Conservation (phyloP, 1,139 yeast genomes). For the Suhomyces taliae region DNA sequence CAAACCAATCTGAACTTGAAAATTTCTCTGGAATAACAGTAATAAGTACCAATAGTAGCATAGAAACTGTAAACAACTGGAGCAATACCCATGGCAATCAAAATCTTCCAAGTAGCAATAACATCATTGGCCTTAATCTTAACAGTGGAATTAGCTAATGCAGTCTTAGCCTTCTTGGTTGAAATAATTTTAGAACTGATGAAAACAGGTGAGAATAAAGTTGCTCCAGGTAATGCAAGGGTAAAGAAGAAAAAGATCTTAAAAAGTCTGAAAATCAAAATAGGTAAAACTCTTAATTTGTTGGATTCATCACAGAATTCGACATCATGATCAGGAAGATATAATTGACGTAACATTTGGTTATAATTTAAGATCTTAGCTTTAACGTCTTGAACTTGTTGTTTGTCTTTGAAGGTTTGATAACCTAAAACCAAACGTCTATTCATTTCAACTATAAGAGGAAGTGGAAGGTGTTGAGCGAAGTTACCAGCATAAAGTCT, state of each 20-base stretch:
- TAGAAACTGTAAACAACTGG: conserved; percentile 82
- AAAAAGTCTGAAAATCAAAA: conserved; percentile 30
- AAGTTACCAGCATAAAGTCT: conserved; percentile 62
- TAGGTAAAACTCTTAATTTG: conserved; percentile 26
- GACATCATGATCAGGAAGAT: conserved; percentile 48
- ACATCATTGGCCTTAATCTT: conserved; percentile 49
- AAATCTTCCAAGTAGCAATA: conserved; percentile 70
- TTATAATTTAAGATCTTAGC: conserved; percentile 39
- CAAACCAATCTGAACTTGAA: conserved; percentile 22
- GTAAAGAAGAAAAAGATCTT: conserved; percentile 36
- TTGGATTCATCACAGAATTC: conserved; percentile 33
- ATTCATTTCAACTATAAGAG: conserved; percentile 49
- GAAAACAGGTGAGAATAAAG: conserved; percentile 48
- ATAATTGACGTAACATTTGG: conserved; percentile 31
- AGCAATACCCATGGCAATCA: conserved; percentile 85
- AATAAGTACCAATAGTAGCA: conserved; percentile 64
- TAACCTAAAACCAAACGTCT: conserved; percentile 43
- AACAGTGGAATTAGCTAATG: conserved; percentile 43
- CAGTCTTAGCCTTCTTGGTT: conserved; percentile 38
- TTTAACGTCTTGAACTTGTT: conserved; percentile 36
- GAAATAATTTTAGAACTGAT: conserved; percentile 38
- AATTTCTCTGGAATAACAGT: conserved; percentile 33
- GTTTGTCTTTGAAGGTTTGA: conserved; percentile 34
- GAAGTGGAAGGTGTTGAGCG: conserved; percentile 55
- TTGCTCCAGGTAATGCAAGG: conserved; percentile 43